Percentiles rank a stretch among this genome's conserved stretches.
Evolutionary conservation across 2,329 filamentous ascomycete genomes (phyloP).

Genomic region (Neonectria coccinea): DNA sequence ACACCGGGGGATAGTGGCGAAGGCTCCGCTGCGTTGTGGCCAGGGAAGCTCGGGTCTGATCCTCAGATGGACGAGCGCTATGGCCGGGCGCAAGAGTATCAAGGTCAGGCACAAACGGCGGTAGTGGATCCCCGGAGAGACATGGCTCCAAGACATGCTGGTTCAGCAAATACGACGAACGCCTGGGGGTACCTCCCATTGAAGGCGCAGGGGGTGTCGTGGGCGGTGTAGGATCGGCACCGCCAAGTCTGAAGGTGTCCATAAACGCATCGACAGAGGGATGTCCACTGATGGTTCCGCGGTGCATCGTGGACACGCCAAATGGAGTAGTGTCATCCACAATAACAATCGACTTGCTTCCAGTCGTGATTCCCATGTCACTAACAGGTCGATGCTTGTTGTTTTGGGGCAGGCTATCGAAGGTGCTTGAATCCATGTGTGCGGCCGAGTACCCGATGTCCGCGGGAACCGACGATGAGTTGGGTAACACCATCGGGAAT

Average conservation of each 20-base stretch:
- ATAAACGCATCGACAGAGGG: constrained; percentile 65
- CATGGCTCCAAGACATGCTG: constrained; percentile 57
- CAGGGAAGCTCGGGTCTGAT: constrained; percentile 49
- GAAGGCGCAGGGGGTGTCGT: constrained; percentile 67
- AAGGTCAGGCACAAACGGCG: constrained; percentile 62
- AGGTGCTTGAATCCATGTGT: constrained; percentile 54
- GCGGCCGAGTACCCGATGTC: constrained; percentile 58
- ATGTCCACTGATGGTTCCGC: constrained; percentile 57
- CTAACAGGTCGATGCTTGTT: constrained; percentile 58
- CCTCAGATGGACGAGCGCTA: constrained; percentile 48
- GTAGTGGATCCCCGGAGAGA: constrained; percentile 55
- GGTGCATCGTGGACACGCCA: constrained; percentile 63
- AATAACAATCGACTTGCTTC: constrained; percentile 93
- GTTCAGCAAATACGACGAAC: constrained; percentile 67
- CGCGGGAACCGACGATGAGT: constrained; percentile 44
- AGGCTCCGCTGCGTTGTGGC: constrained; percentile 42
- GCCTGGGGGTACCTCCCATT: constrained; percentile 58
- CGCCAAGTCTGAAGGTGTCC: constrained; percentile 62
- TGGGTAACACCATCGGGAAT: constrained; percentile 36
- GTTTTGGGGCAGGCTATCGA: constrained; percentile 51
- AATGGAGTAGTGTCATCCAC: constrained; percentile 74
- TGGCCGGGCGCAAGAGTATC: constrained; percentile 52
- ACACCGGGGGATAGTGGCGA: constrained; percentile 46
- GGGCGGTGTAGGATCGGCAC: constrained; percentile 69
- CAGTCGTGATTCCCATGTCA: constrained; percentile 74